A percentile compares a stretch with the other conserved stretches of the same genome.
phyloP scores from a whole-genome alignment of 768 basidiomycete species.

The Tricholomella constricta region DNA sequence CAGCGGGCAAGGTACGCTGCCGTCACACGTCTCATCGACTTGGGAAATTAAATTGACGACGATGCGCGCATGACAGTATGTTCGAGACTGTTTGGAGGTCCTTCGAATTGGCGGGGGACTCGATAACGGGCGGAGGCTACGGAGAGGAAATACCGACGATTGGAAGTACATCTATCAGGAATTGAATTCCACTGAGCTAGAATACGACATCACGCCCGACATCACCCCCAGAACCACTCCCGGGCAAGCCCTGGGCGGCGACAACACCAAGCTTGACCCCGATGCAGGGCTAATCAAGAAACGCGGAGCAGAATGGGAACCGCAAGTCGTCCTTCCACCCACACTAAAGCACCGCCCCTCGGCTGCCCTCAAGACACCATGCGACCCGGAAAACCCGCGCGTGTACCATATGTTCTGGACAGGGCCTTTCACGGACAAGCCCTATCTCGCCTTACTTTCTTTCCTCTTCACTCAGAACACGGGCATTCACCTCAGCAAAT shows the following conservation, averaged over 20 bases:
- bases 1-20: constrained; percentile 57
- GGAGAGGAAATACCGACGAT: constrained; percentile 71
- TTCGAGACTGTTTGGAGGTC: constrained; percentile 93
- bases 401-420: constrained; percentile 98
- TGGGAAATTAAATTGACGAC: background rate
- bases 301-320: constrained; percentile 60
- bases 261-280: constrained; percentile 38
- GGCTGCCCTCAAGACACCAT: constrained; percentile 47
- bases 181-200: constrained; percentile 29
- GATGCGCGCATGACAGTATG: constrained; percentile 56
- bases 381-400: constrained; percentile 76
- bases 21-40: background rate
- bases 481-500: constrained; percentile 62
- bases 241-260: constrained; percentile 25
- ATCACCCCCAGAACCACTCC: constrained; percentile 24
- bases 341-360: constrained; percentile 45
- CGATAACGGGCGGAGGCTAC: constrained; percentile 71
- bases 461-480: constrained; percentile 94
- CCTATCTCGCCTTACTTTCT: constrained; percentile 88
- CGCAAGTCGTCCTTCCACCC: constrained; percentile 48
- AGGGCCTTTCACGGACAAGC: constrained; percentile 95
- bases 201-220: constrained; percentile 19
- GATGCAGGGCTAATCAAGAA: constrained; percentile 61
- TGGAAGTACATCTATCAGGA: constrained; percentile 79
- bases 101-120: constrained; percentile 83